Evolutionary conservation across 116 monocot species (phyloP), one percentile per base, ranked within the genome.

Genomic region (Trichopus zeylanicus): DNA sequence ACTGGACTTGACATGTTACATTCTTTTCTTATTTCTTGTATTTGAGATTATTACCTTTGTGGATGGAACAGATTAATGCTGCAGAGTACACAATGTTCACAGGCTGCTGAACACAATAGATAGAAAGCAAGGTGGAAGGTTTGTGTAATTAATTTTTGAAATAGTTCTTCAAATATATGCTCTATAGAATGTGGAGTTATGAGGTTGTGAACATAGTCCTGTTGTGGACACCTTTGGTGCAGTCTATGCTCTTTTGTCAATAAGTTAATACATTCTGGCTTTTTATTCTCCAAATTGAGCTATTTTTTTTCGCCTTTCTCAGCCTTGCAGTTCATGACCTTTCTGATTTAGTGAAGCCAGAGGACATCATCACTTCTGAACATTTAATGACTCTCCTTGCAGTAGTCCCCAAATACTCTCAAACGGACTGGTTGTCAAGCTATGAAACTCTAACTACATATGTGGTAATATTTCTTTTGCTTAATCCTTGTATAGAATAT

Each of bases 101-200:
- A 84, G 95, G 66, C 95, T 89, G 69, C 95, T 95, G 69, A 95
- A 89, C 70, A 74, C 87, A 54, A 89, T 95, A 58, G 90, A 95
- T 60, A 77, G 95, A 76, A 95, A 89, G 51, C 95, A 95, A 66
- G 81, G 60, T 78, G 95, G 95, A 71, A 90, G 86, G 95, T 95
- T 66, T 34, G 46, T 15, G 0, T 6, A 9, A 48, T 31, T 12
- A 49, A 25, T 60, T 15, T 13, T 42, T 42, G n/a, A n/a, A 13
- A 42, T 13, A 42, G 0, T 3, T 33, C 3, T 12, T 31, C 3
- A 46, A 10, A 46, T 33, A 20, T 56, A 53, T 54, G 28, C 27
- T n/a, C 34, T 28, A 24, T 1, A 20, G 22, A n/a, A n/a, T n/a
- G n/a, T n/a, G n/a, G n/a, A n/a, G n/a, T n/a, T n/a, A n/a, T n/a